Evolutionary conservation across 2,329 filamentous ascomycete genomes (phyloP).

Genomic region (Sporothrix brasiliensis): DNA sequence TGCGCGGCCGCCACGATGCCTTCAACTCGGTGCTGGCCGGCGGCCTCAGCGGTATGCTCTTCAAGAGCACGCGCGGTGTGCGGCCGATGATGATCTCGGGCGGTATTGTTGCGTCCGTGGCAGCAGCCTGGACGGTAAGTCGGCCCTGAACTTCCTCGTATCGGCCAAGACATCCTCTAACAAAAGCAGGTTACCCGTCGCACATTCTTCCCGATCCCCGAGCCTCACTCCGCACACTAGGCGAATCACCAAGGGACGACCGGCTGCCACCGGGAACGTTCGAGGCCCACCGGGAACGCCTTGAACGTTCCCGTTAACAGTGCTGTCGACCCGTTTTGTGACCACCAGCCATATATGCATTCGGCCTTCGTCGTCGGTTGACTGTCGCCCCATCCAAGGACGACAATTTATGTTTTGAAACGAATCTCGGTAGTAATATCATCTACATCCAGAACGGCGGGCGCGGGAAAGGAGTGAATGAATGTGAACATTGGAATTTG

Average conservation of each 20-base stretch:
- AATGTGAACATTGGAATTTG: not conserved
- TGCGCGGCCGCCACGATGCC: constrained; percentile 84
- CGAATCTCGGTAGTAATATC: constrained; percentile 5
- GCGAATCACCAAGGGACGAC: not conserved
- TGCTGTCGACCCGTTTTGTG: not conserved
- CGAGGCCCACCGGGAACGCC: not conserved
- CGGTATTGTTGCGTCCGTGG: constrained; percentile 81
- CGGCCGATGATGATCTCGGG: constrained; percentile 94
- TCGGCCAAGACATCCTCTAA: not conserved
- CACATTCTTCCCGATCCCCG: constrained; percentile 38
- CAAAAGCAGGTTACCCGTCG: constrained; percentile 35
- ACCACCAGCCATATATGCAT: not conserved
- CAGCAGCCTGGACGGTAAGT: constrained; percentile 89
- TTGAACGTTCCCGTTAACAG: not conserved
- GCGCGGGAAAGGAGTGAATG: not conserved
- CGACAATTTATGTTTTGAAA: constrained; percentile 16
- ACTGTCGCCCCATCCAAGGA: not conserved
- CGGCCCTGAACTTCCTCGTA: not conserved
- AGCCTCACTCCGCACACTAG: constrained; percentile 12
- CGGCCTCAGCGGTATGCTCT: constrained; percentile 85
- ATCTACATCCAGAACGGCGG: not conserved
- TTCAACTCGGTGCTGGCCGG: constrained; percentile 87
- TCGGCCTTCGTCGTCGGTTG: not conserved
- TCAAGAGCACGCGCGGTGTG: constrained; percentile 91
- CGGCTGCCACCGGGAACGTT: not conserved